Evolutionary conservation across 1,284 basidiomycete species (phyloP).

Genomic region (Boletus albobrunnescens): DNA sequence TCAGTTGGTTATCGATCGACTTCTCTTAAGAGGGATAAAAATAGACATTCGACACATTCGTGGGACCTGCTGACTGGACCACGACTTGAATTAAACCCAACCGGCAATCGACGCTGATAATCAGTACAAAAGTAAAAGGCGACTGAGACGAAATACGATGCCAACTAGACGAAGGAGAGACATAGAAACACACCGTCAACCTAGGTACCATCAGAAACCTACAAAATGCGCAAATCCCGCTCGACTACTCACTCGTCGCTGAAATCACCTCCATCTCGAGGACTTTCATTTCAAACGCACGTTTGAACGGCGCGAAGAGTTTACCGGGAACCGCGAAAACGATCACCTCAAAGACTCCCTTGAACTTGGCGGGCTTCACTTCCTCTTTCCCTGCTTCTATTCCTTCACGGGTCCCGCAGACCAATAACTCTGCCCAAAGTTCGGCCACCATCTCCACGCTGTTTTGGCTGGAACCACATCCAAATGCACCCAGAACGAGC

Average conservation of each 20-base stretch:
- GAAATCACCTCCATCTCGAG: slow-evolving; percentile 39
- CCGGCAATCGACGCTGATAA: not conserved
- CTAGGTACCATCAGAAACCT: slow-evolving; percentile 1
- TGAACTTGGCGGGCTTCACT: slow-evolving; percentile 33
- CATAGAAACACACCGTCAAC: not conserved
- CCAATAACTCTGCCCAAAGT: slow-evolving; percentile 46
- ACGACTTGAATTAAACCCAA: not conserved
- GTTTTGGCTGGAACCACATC: slow-evolving; percentile 44
- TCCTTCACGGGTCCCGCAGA: slow-evolving; percentile 35
- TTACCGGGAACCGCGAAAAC: slow-evolving; percentile 44
- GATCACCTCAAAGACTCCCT: slow-evolving; percentile 41
- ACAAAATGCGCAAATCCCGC: not conserved
- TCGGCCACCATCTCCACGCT: slow-evolving; percentile 39
- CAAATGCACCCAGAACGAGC: slow-evolving; percentile 48
- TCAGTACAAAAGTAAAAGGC: not conserved
- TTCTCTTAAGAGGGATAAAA: not conserved
- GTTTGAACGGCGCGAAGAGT: slow-evolving; percentile 37
- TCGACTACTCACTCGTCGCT: slow-evolving; percentile 29
- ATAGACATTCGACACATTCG: not conserved
- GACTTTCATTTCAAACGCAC: slow-evolving; percentile 41
- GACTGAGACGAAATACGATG: slow-evolving; percentile 1
- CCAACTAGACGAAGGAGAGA: not conserved
- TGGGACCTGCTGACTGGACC: not conserved
- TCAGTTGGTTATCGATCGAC: not conserved
- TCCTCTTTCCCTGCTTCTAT: slow-evolving; percentile 19